Conservation (phyloP, 345 rosid genomes). For the Zanthoxylum bungeanum region DNA sequence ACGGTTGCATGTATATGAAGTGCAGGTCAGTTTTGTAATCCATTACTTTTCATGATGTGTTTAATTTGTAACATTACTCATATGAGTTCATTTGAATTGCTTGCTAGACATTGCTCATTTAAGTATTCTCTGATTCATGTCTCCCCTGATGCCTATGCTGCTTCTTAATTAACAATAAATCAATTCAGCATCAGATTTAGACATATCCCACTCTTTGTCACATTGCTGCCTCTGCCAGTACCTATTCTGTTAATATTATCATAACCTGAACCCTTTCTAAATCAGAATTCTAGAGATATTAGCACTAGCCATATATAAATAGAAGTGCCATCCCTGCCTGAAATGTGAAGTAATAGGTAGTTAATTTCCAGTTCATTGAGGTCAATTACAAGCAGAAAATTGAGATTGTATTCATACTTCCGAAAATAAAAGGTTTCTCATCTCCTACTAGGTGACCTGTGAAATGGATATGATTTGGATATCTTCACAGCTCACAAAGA, state of each 20-base stretch:
- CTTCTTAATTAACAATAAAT: background rate
- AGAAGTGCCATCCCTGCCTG: background rate
- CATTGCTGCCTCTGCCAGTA: background rate
- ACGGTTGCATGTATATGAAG: conserved; percentile 36
- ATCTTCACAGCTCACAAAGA: background rate
- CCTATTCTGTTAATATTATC: too few species aligned
- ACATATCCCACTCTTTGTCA: background rate
- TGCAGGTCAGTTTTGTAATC: conserved; percentile 36
- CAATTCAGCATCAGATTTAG: background rate
- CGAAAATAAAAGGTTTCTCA: background rate
- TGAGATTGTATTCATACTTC: background rate
- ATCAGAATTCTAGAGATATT: background rate
- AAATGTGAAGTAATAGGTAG: background rate
- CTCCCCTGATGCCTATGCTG: background rate
- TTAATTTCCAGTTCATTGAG: background rate
- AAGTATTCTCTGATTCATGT: background rate
- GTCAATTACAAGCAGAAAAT: background rate
- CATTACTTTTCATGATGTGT: background rate
- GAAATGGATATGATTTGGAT: background rate
- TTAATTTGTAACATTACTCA: background rate
- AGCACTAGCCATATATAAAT: background rate
- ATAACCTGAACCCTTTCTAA: background rate
- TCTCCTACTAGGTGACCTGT: background rate
- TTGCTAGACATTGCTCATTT: background rate
- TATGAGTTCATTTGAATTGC: background rate